Evolutionary conservation across 1,284 basidiomycete species (phyloP), one percentile per base, ranked within the genome.

Genomic region (Fomitopsis palustris): DNA sequence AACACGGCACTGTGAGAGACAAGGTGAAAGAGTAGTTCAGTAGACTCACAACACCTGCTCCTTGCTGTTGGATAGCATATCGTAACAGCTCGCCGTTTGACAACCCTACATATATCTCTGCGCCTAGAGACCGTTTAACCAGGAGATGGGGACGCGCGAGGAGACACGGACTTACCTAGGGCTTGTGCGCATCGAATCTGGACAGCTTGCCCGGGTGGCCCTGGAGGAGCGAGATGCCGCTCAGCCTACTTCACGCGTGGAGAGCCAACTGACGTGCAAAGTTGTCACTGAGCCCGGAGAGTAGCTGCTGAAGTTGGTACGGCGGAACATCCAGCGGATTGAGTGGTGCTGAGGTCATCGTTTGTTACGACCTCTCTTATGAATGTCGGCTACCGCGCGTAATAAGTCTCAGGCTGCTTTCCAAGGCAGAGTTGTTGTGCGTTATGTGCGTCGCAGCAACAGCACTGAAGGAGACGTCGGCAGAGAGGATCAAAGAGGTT

Each of bases 81-180:
- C 88, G 82, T 43, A 90, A 71, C 8, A 92, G 76, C 62, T 89
- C 83, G 23, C 89, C 89, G 61, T 89, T 88, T 12, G 84, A 82
- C 65, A 86, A 89, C 29, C 89, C 89, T 10, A 88, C 79, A 60
- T 90, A 91, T 31, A 91, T 84, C 65, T 92, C 90, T 27, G 85
- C 83, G 21, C 86, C 89, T 73, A 43, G 25, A 41, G n/a, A 23
- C 9, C 14, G 12, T 55, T 29, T 31, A 43, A 42, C 19, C 19
- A 29, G 8, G 21, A 39, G 37, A 35, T 42, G 35, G 55, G 25
- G 31, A 17, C 56, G 19, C 60, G 21, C 23, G 49, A 57, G 23
- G 58, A 6, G 17, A 10, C 10, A 3, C 23, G 16, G 45, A 47
- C 69, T 27, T 56, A 75, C 76, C 75, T 31, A 74, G 62, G 7